Base-by-base conservation (phyloP, 1,284 basidiomycete genomes). In the Entoloma clypeatum region DNA sequence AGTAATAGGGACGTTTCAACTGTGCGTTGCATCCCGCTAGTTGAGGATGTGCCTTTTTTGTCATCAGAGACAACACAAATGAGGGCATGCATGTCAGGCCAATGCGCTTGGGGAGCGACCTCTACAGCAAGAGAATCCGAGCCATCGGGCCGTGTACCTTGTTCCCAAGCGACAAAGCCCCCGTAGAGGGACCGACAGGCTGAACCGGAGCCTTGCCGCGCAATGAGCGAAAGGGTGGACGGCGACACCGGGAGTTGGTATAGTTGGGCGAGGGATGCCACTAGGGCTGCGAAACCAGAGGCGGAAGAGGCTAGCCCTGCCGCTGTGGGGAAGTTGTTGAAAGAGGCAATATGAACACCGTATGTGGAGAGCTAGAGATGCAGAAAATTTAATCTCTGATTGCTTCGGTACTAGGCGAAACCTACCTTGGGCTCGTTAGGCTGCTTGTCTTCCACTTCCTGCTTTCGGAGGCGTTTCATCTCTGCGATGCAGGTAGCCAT, bases 301-400 rank as follows among this genome's bases (percentile, higher is more conserved):
- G 96, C 95, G 21, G 93, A 97, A 0, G 95, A 98, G 0, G 96
- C 95, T 26, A 99, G 83, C 8, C 95, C 96, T 0, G 95, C 96
- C 6, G 96, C 96, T 4, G 95, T 99, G 17, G 95, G 95, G 74
- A 99, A 99, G 74, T 99, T 99, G 79, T 99, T 99, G 69, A 84
- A 86, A 7, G 94, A 98, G 45, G 81, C 81, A 51, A 99, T 93
- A 67, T 91, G 90, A 2, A 96, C 77, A 21, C 75, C 68, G 63
- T 72, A 86, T 11, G 72, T 60, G 0, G 92, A 86, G 38, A 95
- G 67, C 85, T 92, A 22, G 36, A 48, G 26, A 14, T 22, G 3
- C 37, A 16, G 39, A 27, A 29, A 37, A 53, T 35, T 21, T 39
- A 17, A 19, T 47, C 18, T 34, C 37, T 45, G 26, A 36, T 27